Evolutionary conservation across 345 rosid species (phyloP), one percentile per base, ranked within the genome.

Genomic region (Barbarea vulgaris): DNA sequence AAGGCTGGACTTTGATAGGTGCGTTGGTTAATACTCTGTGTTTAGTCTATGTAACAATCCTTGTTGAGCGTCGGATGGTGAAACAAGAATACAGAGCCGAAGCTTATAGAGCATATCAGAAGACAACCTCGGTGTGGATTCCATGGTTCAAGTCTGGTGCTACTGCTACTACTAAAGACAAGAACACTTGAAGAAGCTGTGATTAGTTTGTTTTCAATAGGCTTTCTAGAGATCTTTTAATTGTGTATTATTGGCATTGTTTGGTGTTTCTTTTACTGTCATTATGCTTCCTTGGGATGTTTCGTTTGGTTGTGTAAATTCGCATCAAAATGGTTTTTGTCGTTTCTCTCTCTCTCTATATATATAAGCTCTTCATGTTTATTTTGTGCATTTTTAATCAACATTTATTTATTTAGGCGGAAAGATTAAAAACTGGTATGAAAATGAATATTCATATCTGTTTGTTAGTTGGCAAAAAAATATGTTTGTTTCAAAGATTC

Each of bases 111-210:
- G 67, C 77, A 13, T 94, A 94, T 74, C 98, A 94, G 87, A 91
- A 87, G 86, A 85, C 90, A 31, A 92, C 97, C 27, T 92, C 97
- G 0, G 97, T 86, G 24, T 94, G 97, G 91, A 78, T 90, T 58
- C 97, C 98, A 65, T 94, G 98, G 98, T 90, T 94, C 85, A 90
- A 82, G 69, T 83, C 86, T 64, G 78, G 82, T 9, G 69, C 72
- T 27, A 37, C 58, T 41, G 27, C 39, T 39, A 80, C 61, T 18
- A 28, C 75, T 64, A 85, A 87, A 76, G 82, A 87, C 28, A 89
- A 89, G 85, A 75, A 72, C 77, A 71, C 75, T 74, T 89, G 85
- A 89, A 51, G 60, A 41, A 34, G 50, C 30, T 75, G 41, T 48
- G 55, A 37, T 27, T 57, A 77, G 39, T 48, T 50, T 71, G 69